Percentiles rank a stretch among this genome's conserved stretches.
These are phyloP conservation scores for Trichomonas tenax DNA, from an alignment of 208 protist species.

Conservation along the genomic window DNA sequence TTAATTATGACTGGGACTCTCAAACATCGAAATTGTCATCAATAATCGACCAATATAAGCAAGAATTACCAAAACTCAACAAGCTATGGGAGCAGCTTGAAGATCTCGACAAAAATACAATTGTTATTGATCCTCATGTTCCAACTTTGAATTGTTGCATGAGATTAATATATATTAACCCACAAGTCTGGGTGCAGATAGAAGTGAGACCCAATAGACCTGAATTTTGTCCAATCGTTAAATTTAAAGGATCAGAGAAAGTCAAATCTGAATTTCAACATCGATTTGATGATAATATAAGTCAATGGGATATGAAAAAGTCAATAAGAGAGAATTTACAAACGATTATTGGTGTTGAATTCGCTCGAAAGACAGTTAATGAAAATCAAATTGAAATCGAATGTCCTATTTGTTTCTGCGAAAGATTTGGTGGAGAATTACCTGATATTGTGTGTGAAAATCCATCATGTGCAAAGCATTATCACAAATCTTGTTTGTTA, in stretches of 20 bases:
- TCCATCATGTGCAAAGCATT: neutral
- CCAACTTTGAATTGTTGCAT: slow-evolving; percentile 9
- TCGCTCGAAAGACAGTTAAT: neutral
- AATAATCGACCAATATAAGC: neutral
- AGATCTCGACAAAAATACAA: neutral
- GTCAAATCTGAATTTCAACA: neutral
- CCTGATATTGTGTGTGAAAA: neutral
- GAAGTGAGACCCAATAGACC: neutral
- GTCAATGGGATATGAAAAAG: neutral
- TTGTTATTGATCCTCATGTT: neutral
- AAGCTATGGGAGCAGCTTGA: neutral
- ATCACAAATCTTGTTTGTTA: neutral
- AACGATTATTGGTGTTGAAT: neutral
- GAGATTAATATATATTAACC: neutral
- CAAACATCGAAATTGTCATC: neutral
- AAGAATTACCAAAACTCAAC: neutral
- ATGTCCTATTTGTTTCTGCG: neutral
- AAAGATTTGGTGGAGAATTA: neutral
- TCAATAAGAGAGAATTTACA: neutral
- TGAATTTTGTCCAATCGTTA: neutral
- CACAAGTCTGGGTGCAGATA: neutral
- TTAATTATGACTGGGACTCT: neutral
- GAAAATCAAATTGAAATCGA: neutral
- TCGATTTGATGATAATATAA: neutral
- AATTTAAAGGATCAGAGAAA: neutral